Evolutionary conservation across 176 grass and related monocot species (phyloP).

Genomic region (Ampelocalamus luodianensis): DNA sequence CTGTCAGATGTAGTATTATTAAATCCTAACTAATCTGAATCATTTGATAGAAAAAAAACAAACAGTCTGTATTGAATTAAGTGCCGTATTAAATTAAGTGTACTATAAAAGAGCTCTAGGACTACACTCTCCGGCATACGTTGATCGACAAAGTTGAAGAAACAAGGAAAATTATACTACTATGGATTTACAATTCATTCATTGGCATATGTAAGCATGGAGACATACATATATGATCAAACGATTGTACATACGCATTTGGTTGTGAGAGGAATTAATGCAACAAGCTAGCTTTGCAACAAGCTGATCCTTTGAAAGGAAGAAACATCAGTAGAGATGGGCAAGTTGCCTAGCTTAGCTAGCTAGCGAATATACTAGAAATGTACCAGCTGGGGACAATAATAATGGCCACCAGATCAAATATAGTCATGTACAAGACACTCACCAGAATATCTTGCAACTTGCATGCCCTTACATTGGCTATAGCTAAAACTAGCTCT

Average conservation of each 20-base stretch:
- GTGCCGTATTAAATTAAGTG: too few species aligned
- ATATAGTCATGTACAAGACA: too few species aligned
- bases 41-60: too few species aligned
- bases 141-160: background rate
- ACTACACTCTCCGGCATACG: too few species aligned
- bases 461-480: background rate
- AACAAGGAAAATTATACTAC: background rate
- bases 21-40: too few species aligned
- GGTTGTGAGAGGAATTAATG: background rate
- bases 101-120: background rate
- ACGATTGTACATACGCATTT: background rate
- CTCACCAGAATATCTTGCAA: background rate
- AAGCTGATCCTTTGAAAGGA: too few species aligned
- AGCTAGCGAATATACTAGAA: background rate
- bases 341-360: background rate
- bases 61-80: too few species aligned
- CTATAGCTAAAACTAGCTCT: background rate
- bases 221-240: background rate
- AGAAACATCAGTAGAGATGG: background rate
- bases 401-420: background rate
- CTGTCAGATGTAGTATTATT: too few species aligned
- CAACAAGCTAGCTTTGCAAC: background rate
- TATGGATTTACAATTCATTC: background rate
- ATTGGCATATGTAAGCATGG: background rate
- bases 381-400: background rate